Base-by-base conservation (phyloP, 2,329 filamentous ascomycete genomes). In the Thermothelomyces thermophilus region DNA sequence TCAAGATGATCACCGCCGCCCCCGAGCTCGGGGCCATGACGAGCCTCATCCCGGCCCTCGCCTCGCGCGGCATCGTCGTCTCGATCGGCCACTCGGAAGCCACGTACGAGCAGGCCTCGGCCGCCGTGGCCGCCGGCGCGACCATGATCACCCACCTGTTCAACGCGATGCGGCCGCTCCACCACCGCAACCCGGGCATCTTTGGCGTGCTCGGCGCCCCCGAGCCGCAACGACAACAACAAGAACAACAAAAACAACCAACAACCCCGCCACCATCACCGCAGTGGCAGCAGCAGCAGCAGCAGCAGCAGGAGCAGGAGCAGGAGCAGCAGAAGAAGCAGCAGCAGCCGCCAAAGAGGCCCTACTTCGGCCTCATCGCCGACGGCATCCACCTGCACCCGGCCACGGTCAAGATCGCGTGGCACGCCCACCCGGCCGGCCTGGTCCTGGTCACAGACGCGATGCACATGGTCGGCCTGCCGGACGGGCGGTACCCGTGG, bases 61-160 rank as follows among this genome's bases (percentile, higher is more conserved):
- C 73, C 14, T 70, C 74, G 2, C 74, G 77, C 39, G 82, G 79
- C 52, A 90, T 95, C 61, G 74, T 86, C 58, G 88, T 82, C 67
- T 86, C 87, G 2, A 85, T 94, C 56, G 90, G 90, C 7, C 90
- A 95, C 69, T 89, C 88, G 0, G 87, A 94, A 65, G 86, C 89
- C 13, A 88, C 86, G 0, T 95, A 91, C 64, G 87, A 94, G 66
- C 77, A 91, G 63, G 88, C 87, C 1, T 81, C 84, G 3, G 69
- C 72, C 4, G 86, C 87, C 17, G 78, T 93, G 3, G 73, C 72
- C n/a, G 76, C 82, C 6, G 90, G 90, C 45, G 87, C 87, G 2
- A 86, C 79, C 42, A 95, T 94, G 87, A 86, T 95, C 58, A 95
- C 90, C 0, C 90, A 95, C 63, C 75, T 95, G 1, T 95, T 95